phyloP scores from a whole-genome alignment of 179 eudicot species.

The Actinidia arguta region DNA sequence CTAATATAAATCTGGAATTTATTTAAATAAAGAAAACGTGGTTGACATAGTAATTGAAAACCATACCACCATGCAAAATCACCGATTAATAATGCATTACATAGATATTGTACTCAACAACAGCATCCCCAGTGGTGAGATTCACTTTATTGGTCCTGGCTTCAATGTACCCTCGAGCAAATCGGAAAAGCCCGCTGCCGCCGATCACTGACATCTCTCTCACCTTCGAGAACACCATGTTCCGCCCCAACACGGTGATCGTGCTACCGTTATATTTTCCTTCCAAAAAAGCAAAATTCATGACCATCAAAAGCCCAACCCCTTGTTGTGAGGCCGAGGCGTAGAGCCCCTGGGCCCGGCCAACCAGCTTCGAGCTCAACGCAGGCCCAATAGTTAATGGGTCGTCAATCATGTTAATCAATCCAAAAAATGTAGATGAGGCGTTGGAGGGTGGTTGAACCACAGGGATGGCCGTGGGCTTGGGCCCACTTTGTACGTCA shows the following conservation, averaged over 20 bases:
- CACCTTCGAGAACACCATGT: conserved; percentile 31
- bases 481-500: conserved; percentile 48
- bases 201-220: conserved; percentile 66
- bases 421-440: conserved; percentile 31
- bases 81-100: conserved; percentile 43
- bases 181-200: conserved; percentile 55
- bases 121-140: conserved; percentile 42
- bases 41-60: too few relatives aligned
- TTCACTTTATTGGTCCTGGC: conserved; percentile 34
- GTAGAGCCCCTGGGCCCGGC: conserved; percentile 53
- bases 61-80: too few relatives aligned
- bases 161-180: conserved; percentile 54
- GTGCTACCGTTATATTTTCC: conserved; percentile 60
- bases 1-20: too few relatives aligned
- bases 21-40: too few relatives aligned
- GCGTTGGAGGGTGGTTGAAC: background rate
- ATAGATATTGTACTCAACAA: conserved; percentile 45
- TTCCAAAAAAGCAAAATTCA: conserved; percentile 46
- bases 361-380: conserved; percentile 33
- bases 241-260: conserved; percentile 48
- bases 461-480: conserved; percentile 35
- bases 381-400: conserved; percentile 36
- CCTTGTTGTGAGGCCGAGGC: conserved; percentile 44
- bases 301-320: conserved; percentile 44
- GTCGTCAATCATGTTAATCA: conserved; percentile 44